Percentiles rank a stretch among this genome's conserved stretches.
These are phyloP conservation scores for Lathyrus sativus DNA, from an alignment of 306 rosid species.

Conservation along the genomic window DNA sequence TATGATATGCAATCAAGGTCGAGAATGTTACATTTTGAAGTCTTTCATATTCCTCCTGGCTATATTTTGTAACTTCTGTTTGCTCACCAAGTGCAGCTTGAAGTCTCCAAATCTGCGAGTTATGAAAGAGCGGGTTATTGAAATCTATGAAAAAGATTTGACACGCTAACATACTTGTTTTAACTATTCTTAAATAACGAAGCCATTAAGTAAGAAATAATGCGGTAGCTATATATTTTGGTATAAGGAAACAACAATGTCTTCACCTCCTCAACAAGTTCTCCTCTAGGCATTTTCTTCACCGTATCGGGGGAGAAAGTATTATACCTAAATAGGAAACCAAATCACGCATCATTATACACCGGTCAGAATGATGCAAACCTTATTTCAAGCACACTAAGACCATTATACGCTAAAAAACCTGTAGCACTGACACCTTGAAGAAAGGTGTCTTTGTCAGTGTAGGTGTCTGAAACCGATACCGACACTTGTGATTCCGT, in stretches of 20 bases:
- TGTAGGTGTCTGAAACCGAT: no score
- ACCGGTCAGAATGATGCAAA: slow-evolving; percentile 12
- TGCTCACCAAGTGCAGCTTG: slow-evolving; percentile 91
- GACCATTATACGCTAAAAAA: not conserved
- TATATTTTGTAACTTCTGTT: slow-evolving; percentile 70
- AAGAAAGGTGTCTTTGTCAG: no score
- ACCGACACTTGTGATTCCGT: no score
- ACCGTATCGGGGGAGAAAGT: slow-evolving; percentile 87
- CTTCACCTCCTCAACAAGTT: slow-evolving; percentile 85
- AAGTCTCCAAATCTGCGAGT: slow-evolving; percentile 80
- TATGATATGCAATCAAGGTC: slow-evolving; percentile 14
- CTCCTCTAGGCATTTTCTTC: slow-evolving; percentile 86
- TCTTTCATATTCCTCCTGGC: slow-evolving; percentile 82
- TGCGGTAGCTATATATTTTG: slow-evolving; percentile 3
- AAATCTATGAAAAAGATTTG: slow-evolving; percentile 14
- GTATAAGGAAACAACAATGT: slow-evolving; percentile 6
- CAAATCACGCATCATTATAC: slow-evolving; percentile 26
- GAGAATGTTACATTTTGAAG: slow-evolving; percentile 67
- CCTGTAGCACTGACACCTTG: no score
- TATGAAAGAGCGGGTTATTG: slow-evolving; percentile 30
- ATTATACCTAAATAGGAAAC: slow-evolving; percentile 63
- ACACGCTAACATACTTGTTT: not conserved
- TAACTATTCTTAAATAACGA: slow-evolving; percentile 22
- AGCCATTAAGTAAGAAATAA: not conserved
- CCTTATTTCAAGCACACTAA: slow-evolving; percentile 9